Evolutionary conservation across 2,329 filamentous ascomycete genomes (phyloP).

Genomic region (Penicillium sp.): DNA sequence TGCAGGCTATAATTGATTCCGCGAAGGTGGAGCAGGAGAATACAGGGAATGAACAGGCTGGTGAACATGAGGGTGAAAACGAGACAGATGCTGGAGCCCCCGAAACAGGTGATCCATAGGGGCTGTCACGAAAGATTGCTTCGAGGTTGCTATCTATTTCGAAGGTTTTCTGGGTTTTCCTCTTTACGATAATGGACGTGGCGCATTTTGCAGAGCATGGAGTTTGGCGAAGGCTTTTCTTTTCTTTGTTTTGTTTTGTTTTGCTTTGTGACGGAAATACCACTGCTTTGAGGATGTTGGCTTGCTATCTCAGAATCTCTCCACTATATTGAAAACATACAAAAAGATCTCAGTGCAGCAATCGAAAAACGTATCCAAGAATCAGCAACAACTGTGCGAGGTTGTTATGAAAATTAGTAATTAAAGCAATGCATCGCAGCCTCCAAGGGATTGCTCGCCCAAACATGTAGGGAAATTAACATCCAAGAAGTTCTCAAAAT

Average conservation of each 20-base stretch:
- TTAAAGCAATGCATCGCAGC: background rate
- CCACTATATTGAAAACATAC: background rate
- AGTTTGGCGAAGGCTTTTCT: background rate
- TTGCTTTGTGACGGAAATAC: background rate
- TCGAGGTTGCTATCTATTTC: too few relatives aligned
- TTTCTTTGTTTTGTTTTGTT: too few relatives aligned
- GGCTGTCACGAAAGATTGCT: too few relatives aligned
- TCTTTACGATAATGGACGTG: background rate
- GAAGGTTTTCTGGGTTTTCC: background rate
- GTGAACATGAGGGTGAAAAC: background rate
- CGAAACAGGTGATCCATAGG: background rate
- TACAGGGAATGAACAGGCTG: background rate
- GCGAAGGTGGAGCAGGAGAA: slow-evolving; percentile 21
- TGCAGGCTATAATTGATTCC: slow-evolving; percentile 47
- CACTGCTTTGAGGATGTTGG: background rate
- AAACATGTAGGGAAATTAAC: slow-evolving; percentile 1
- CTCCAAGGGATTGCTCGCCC: slow-evolving; percentile 1
- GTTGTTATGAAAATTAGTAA: background rate
- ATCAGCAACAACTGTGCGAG: too few relatives aligned
- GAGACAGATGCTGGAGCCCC: background rate
- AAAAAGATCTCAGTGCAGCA: too few relatives aligned
- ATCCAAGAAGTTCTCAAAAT: slow-evolving; percentile 6
- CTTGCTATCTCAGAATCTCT: background rate
- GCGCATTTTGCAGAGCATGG: slow-evolving; percentile 1
- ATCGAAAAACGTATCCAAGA: too few relatives aligned